Percentiles rank a stretch among this genome's conserved stretches.
Evolutionary conservation across 345 rosid genomes (phyloP).

Genomic region (Eucalyptus marginata): DNA sequence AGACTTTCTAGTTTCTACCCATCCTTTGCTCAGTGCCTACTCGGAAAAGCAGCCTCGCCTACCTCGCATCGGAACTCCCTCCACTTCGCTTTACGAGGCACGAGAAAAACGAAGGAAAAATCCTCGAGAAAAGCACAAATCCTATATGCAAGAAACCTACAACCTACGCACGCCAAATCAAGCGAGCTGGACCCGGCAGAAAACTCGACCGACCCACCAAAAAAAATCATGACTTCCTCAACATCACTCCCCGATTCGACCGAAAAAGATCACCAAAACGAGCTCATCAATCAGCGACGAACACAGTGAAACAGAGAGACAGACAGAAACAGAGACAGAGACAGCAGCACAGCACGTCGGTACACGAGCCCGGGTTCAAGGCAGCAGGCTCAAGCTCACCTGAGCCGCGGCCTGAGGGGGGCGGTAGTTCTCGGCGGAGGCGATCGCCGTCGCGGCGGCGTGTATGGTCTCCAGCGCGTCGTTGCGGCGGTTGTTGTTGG

Average conservation of each 20-base stretch:
- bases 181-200: neutral
- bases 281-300: neutral
- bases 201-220: neutral
- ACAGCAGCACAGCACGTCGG: neutral
- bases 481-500: conserved; percentile 18
- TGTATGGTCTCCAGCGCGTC: conserved; percentile 51
- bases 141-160: neutral
- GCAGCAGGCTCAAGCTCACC: conserved; percentile 4
- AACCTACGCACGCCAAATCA: neutral
- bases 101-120: neutral
- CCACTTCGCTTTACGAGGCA: neutral
- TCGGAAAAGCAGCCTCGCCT: neutral
- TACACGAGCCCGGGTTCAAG: neutral
- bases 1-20: neutral
- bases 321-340: neutral
- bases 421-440: conserved; percentile 70
- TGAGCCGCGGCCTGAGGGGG: conserved; percentile 42
- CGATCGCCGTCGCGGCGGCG: conserved; percentile 91
- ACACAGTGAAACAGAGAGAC: neutral
- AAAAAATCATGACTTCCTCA: neutral
- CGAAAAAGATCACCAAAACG: neutral
- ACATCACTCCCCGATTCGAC: neutral
- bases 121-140: neutral
- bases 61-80: neutral
- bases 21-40: neutral